phyloP scores from a whole-genome alignment of 768 basidiomycete genomes.

The Hygrophorus russula region DNA sequence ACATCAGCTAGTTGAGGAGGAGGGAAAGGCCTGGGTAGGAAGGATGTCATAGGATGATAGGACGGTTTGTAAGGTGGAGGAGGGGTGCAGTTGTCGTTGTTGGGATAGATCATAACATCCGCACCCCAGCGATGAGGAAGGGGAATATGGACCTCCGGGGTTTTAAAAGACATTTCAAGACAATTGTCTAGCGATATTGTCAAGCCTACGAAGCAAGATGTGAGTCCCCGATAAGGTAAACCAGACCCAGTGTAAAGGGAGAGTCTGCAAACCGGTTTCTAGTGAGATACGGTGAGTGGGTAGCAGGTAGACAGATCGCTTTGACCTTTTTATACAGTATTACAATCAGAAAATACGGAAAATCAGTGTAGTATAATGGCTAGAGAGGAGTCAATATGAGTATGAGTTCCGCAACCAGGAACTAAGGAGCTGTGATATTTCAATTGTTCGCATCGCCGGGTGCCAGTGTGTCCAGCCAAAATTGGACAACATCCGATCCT shows the following conservation, averaged over 20 bases:
- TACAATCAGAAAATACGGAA: no score
- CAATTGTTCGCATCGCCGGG: no score
- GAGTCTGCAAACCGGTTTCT: no score
- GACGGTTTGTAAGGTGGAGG: slow-evolving; percentile 11
- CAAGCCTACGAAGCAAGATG: slow-evolving; percentile 3
- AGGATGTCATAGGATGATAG: slow-evolving; percentile 25
- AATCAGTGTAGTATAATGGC: no score
- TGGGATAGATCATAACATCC: slow-evolving; percentile 19
- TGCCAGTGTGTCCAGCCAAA: no score
- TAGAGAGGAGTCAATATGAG: no score
- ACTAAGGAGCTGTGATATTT: no score
- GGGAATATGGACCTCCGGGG: slow-evolving; percentile 15
- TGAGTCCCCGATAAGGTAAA: slow-evolving; percentile 19
- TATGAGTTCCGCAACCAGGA: no score
- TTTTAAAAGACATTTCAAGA: slow-evolving; percentile 18
- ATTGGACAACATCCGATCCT: no score
- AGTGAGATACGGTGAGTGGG: no score
- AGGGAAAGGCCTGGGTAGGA: slow-evolving; percentile 50
- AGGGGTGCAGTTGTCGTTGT: not conserved
- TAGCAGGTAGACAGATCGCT: no score
- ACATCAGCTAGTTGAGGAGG: slow-evolving; percentile 51
- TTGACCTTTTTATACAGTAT: no score
- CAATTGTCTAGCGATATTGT: slow-evolving; percentile 22
- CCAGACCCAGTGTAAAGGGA: slow-evolving; percentile 13
- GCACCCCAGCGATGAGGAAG: slow-evolving; percentile 26